Evolutionary conservation across 192 early-diverging fungal species (phyloP), one percentile per base, ranked within the genome.

Genomic region (Backusella parvicylindrica): DNA sequence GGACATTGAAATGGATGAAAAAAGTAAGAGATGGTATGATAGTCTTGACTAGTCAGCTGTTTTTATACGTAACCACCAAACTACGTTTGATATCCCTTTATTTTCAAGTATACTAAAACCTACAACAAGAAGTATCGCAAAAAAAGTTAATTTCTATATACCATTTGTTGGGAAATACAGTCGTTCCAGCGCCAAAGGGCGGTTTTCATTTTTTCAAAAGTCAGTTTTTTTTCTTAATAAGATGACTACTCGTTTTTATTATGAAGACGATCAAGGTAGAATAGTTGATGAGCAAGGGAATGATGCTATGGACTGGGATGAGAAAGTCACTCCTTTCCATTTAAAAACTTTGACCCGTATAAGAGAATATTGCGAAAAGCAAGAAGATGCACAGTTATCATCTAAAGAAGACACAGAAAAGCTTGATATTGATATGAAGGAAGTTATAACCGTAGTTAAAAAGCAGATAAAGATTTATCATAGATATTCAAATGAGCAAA

Each of bases 181-280:
- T 56, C n/a, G n/a, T n/a, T n/a, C n/a, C n/a, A n/a, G n/a, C n/a
- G n/a, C 36, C 36, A 37, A 37, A 37, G 36, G 36, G 36, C 7
- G 36, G 36, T 37, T 37, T 37, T 37, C 36, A 37, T 37, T 37
- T 37, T 37, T 37, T 37, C 36, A 37, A 37, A 37, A 37, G 36
- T 37, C 36, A 7, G 36, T 37, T 37, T 37, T 7, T 37, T 37
- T 37, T 37, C 36, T 37, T 37, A 37, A 37, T 30, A 60, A 30
- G 64, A 65, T 65, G 64, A 35, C 32, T 65, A 65, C 32, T 65
- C 33, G 64, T 36, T 65, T 65, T 65, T 65, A 65, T 65, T 65
- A 65, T 65, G 64, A 65, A 65, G 64, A 36, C 64, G 64, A 7
- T 37, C 36, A 37, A 37, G 36, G 36, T 37, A 37, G 36, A 37